Percentiles rank a stretch among this genome's conserved stretches.
Evolutionary conservation across 225 moss, liverwort and hornwort species (phyloP).

Genomic region (Takakia lepidozioides): DNA sequence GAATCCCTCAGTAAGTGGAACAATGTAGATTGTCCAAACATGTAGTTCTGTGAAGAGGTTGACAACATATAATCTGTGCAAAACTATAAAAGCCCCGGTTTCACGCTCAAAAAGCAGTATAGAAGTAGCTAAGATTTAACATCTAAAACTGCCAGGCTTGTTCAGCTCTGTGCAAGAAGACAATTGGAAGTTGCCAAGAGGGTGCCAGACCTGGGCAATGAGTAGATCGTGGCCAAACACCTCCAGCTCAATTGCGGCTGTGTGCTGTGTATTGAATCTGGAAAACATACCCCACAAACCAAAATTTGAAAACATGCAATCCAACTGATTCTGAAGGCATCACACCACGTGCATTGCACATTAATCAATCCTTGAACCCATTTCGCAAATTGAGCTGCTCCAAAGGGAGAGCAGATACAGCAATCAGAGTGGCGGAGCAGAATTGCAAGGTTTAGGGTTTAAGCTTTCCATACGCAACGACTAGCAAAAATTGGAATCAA

Average conservation of each 20-base stretch:
- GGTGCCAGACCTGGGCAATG: conserved; percentile 59
- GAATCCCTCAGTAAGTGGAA: neutral
- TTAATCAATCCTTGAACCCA: too few relatives aligned
- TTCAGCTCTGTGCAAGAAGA: neutral
- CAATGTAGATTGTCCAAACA: neutral
- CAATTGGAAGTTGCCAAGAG: neutral
- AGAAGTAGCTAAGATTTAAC: neutral
- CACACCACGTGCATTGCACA: too few relatives aligned
- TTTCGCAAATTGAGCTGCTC: too few relatives aligned
- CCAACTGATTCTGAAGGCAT: too few relatives aligned
- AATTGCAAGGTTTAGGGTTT: too few relatives aligned
- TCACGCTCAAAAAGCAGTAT: too few relatives aligned
- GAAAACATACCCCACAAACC: conserved; percentile 3
- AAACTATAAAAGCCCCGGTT: neutral
- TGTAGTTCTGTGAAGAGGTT: neutral
- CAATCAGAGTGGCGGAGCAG: too few relatives aligned
- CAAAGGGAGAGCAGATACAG: too few relatives aligned
- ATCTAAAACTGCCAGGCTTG: neutral
- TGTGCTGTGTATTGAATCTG: conserved; percentile 73
- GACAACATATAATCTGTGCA: neutral
- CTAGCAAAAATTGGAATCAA: too few relatives aligned
- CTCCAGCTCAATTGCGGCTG: conserved; percentile 61
- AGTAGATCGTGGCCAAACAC: conserved; percentile 72
- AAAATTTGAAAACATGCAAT: too few relatives aligned
- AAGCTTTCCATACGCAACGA: too few relatives aligned